Evolutionary conservation across 148 eudicot genomes (phyloP), one percentile per base, ranked within the genome.

Genomic region (Pharnaceum exiguum): DNA sequence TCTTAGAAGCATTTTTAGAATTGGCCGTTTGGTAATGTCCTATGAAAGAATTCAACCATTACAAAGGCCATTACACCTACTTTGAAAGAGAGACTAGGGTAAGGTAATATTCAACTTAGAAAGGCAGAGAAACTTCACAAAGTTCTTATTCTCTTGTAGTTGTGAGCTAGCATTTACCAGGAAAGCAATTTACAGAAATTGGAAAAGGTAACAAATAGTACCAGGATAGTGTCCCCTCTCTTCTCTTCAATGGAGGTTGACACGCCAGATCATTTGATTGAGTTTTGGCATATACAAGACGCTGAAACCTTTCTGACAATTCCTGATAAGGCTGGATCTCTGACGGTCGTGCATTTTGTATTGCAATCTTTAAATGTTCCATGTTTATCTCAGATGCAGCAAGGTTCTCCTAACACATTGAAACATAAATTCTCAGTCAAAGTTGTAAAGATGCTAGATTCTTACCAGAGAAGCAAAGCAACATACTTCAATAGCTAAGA

Each of bases 401-500:
- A 61, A 75, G 36, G 30, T 57, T 66, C 58, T 88, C 98, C 98
- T 91, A 77, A 69, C 46, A 42, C 51, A 61, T 24, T 36, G 59
- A 40, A 22, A 62, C 16, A 57, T 18, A 50, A 28, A 11, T 46
- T 50, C 23, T 5, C 44, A 11, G 22, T 37, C 31, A 2, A 56
- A 29, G 47, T 52, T 26, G 33, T 22, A 24, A 2, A n/a, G 25
- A 30, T 9, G n/a, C 37, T 3, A 11, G 21, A 35, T 1, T 28
- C 18, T 37, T 49, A 27, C 4, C 6, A 39, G 27, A 13, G 43
- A 38, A 3, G 45, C 9, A 51, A 27, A 23, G 44, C 15, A 44
- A 66, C 80, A 46, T 69, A 93, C 99, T 66, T 89, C 95, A 42
- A 89, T 75, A 36, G 96, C 96, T 22, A 64, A 70, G 57, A 81